Base-by-base conservation (phyloP, 495 filamentous ascomycete genomes). In the Immersiella caudata region DNA sequence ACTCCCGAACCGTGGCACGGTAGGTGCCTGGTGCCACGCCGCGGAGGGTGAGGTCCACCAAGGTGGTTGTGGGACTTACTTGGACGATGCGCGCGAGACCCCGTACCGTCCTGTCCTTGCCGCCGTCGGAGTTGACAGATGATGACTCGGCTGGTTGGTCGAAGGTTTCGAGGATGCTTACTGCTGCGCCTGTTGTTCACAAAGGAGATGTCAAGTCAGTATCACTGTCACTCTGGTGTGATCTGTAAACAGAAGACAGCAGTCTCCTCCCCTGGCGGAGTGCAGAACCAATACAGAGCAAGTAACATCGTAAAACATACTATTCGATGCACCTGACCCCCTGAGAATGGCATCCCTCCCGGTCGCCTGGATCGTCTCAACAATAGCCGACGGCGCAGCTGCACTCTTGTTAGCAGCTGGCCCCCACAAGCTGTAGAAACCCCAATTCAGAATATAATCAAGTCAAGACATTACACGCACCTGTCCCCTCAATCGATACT, bases 121-220 rank as follows among this genome's bases (percentile, higher is more conserved):
- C 56, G 65, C 74, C 70, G 69, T 74, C 68, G 68, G 68, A 54
- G 71, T 68, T 51, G 59, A 71, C 51, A 63, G 76, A 35, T 60
- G 74, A 67, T 33, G 73, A 70, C 51, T 67, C 70, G 60, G 71
- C 62, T 29, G 69, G 52, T 54, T 77, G 64, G 60, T 88, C 84
- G 79, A 96, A 94, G 27, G 93, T 96, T 81, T 99, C 94, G 68
- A 98, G 89, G 75, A 99, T 98, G 78, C 93, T 96, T 36, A 99
- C 95, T 36, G 95, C 95, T 24, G 94, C 93, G 75, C 87, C 93
- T 95, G 75, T 61, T 66, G 21, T 33, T 46, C 35, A 36, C 16
- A 26, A 33, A 16, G 49, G 52, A 35, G 52, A 49, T 51, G 46
- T 58, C 52, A 55, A 56, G 57, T 64, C 26, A 72, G 67, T 61